Base-by-base conservation (phyloP, 2,329 filamentous ascomycete species). In the Trichoderma endophyticum region DNA sequence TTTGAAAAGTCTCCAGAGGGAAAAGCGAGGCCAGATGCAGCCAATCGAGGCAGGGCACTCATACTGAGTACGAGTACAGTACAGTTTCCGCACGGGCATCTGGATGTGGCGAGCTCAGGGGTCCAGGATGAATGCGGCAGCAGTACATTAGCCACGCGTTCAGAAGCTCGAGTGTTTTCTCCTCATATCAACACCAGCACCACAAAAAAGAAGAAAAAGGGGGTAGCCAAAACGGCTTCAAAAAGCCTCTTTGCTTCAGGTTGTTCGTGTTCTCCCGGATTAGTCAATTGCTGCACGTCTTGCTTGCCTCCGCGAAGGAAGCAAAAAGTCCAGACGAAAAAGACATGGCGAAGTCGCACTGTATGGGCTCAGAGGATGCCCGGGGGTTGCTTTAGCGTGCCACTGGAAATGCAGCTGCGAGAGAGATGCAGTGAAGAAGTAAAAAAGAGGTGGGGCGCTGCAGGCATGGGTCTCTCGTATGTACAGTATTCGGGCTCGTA, bases 301-400 rank as follows among this genome's bases (percentile, higher is more conserved):
- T 4, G 8, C 4, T 60, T n/a, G 39, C 30, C 51, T 68, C 51
- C 34, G 26, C 26, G 14, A 15, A 21, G 56, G 30, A 9, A 30
- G 21, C 48, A 67, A 24, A 34, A 59, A 34, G 56, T n/a, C 34
- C 15, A 28, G 15, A 21, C 32, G 51, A 30, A 12, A 30, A 36
- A 28, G 24, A 57, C 11, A 39, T 24, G 48, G 2, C 11, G 18
- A 6, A 1, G 2, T 48, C 56, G 57, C 69, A 71, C 69, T 72
- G 70, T 68, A 62, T 57, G 70, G 70, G 15, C 57, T 28, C 63
- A 3, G 21, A 59, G 64, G 56, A 30, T 60, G 62, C n/a, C 34
- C 6, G 51, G 69, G 61, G 54, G 62, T 57, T 34, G 21, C 65
- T 71, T 39, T 72, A 72, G 71, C 71, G 71, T 72, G 71, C 71